Evolutionary conservation across 1,284 basidiomycete species (phyloP), one percentile per base, ranked within the genome.

Genomic region (Stygiomarasmius scandens): DNA sequence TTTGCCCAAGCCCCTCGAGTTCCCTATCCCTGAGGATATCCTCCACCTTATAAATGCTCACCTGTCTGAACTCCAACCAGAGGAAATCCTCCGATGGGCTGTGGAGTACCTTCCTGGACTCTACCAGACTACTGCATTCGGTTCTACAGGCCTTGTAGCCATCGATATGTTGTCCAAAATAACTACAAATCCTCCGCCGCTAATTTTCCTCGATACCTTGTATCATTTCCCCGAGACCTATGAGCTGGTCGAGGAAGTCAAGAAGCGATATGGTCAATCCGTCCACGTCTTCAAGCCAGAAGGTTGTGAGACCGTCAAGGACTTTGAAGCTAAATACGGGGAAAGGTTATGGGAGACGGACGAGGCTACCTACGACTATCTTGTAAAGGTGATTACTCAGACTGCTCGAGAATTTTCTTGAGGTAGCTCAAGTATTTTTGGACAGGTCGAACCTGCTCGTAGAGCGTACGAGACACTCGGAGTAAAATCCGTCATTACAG

Each of bases 191-290:
- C 82, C 85, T 0, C 90, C 90, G 1, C 86, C 89, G 1, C 79
- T 92, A 19, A 95, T 97, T 74, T 97, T 98, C 77, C 76, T 97
- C 70, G 96, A 99, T 77, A 98, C 96, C 0, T 82, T 99, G 10
- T 96, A 98, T 73, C 97, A 99, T 78, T 98, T 99, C 74, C 79
- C 83, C 2, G 94, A 98, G 77, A 99, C 96, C 4, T 86, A 96
- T 64, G 86, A 90, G 61, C 85, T 99, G 45, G 90, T 96, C 2
- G 83, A 90, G 55, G 86, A 87, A 34, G 92, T 95, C 11, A 87
- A 90, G 67, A 74, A 81, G 66, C 86, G 82, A 63, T 99, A 99
- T 72, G 76, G 80, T 24, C 80, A 88, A 23, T 80, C 84, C 2
- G 79, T 98, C 43, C 82, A 91, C 71, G 83, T 91, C 10, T 98